Evolutionary conservation across 257 asterid genomes (phyloP), one percentile per base, ranked within the genome.

Genomic region (Buddleja alternifolia): DNA sequence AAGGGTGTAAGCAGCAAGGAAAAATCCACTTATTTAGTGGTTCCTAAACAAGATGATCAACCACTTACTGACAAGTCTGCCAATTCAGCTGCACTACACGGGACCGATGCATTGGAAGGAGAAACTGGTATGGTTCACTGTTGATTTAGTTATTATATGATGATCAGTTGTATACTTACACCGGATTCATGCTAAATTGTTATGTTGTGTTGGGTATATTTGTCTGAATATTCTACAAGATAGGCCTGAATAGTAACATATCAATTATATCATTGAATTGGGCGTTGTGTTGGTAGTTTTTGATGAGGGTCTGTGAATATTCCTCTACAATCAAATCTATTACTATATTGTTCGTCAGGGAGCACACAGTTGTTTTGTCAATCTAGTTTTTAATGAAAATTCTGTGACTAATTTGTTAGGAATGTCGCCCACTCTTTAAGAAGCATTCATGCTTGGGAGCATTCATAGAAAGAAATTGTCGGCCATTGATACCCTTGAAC

Each of bases 1-100:
- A 90, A 88, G 76, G 80, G 60, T 48, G 76, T 66, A 32, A 76
- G 85, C 40, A 70, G 83, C 76, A 90, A 81, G 73, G 86, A 85
- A 66, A 90, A 81, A 79, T 72, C 85, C 39, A 53, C 85, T n/a
- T 58, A 75, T 69, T 34, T 63, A 62, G 67, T 75, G 75, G 86
- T 76, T 71, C 59, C 88, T 11, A 87, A 82, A 78, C 87, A 73
- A 61, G 90, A 78, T 73, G 86, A 78, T 73, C 85, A 81, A 58
- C 78, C 63, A 66, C 75, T 60, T 9, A 45, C 74, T 20, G 88
- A 81, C 65, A 88, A 82, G 71, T 66, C 87, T 54, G 82, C 71
- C 77, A 62, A 55, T 64, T 53, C 66, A 45, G 82, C 78, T 64
- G 44, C 76, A 66, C 57, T 76, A 53, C 67, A 80, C 14, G 71